Evolutionary conservation across 2,329 filamentous ascomycete species (phyloP), one percentile per base, ranked within the genome.

Genomic region (Fusarium brevicatenulatum): DNA sequence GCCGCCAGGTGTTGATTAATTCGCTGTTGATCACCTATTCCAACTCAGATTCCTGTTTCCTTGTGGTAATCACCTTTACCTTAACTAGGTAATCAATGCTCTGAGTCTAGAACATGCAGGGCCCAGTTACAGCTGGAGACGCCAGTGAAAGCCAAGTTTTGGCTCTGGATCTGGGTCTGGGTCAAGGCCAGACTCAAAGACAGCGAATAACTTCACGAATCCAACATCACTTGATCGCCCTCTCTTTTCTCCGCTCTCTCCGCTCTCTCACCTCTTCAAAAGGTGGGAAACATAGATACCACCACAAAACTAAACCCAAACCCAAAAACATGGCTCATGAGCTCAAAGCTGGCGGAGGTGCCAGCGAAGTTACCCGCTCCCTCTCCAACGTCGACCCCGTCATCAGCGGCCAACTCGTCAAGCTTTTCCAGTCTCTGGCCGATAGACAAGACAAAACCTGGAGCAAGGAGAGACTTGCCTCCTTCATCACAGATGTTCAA

Each of bases 401-500:
- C 11, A 74, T 86, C 36, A 72, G 85, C 42, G 72, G 78, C 12
- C 83, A 87, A 61, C 81, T 89, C 23, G 81, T 84, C 73, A 82
- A 81, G 62, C 81, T 89, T 57, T 89, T 86, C 78, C 76, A 82
- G 43, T 76, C 80, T 25, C 83, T 88, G 62, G 83, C 83, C 65
- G 82, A 82, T 55, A 73, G 79, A 15, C 78, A 80, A 10, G 69
- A 74, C 42, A 78, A 82, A 46, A 80, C 81, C 40, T 90, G 88
- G 88, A 82, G 82, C 60, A 80, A 78, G 42, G 82, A 84, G 28
- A 83, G 86, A 70, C 81, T 86, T 40, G 77, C 81, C 39, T 78
- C 82, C 25, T 90, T 90, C 64, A 70, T 87, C 49, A 79, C 82
- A 56, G 80, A 83, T 47, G 81, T 84, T 30, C 88, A 90, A 77